These are phyloP conservation scores for Amborella trichopoda DNA, from an alignment of 164 flowering plant genomes.

Conservation along the genomic window DNA sequence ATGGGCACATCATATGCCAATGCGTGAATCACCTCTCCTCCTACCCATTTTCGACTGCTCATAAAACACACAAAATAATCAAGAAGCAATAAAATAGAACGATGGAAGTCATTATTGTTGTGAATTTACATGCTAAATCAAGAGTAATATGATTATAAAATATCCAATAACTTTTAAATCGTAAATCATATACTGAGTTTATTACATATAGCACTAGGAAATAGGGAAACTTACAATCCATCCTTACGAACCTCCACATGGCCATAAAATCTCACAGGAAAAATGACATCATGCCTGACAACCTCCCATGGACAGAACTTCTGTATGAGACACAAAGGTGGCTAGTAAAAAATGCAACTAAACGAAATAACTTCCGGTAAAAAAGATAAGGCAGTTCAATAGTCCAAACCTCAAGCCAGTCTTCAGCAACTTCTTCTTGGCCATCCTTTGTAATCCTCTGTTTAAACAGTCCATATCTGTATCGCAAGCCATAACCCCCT, in stretches of 20 bases:
- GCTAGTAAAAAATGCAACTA: no score
- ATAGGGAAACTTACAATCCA: constrained; percentile 76
- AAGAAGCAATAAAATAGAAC: constrained; percentile 1
- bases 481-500: constrained; percentile 97
- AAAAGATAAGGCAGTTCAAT: no score
- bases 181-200: no score
- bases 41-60: constrained; percentile 82
- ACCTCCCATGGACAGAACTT: constrained; percentile 98
- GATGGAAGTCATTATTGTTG: neutral
- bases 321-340: no score
- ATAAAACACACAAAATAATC: constrained; percentile 4
- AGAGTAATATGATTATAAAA: no score
- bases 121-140: no score
- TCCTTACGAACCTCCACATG: constrained; percentile 38
- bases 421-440: constrained; percentile 88
- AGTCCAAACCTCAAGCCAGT: constrained; percentile 89
- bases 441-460: constrained; percentile 70
- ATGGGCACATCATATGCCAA: constrained; percentile 96
- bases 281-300: constrained; percentile 80
- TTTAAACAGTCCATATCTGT: constrained; percentile 91
- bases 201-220: no score
- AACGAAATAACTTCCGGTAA: neutral
- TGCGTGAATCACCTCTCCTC: constrained; percentile 81
- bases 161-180: no score
- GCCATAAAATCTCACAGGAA: constrained; percentile 88